phyloP scores from a whole-genome alignment of 371 early-diverging fungal species.

The Choanephora cucurbitarum region DNA sequence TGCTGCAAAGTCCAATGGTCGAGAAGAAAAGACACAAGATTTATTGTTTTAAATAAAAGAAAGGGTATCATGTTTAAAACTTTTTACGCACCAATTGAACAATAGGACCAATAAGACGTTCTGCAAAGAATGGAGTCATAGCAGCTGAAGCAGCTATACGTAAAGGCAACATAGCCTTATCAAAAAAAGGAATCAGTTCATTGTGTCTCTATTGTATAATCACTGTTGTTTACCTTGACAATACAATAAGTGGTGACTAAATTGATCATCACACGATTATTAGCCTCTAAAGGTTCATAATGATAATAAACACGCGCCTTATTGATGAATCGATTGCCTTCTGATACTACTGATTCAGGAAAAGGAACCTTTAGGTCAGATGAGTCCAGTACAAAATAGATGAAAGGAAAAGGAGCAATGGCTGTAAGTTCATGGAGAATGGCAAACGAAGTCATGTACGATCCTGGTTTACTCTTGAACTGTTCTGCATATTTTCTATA shows the following conservation, averaged over 20 bases:
- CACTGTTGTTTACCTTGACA: constrained; percentile 79
- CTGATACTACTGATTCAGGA: constrained; percentile 65
- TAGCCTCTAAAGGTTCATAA: constrained; percentile 41
- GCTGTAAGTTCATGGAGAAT: constrained; percentile 91
- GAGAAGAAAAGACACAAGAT: constrained; percentile 41
- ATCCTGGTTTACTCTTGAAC: constrained; percentile 75
- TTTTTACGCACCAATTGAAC: constrained; percentile 12
- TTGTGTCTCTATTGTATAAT: background rate
- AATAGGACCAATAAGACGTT: constrained; percentile 36
- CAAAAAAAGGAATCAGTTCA: background rate
- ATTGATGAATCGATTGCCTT: constrained; percentile 68
- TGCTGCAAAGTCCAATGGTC: constrained; percentile 29
- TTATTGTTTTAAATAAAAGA: constrained; percentile 36
- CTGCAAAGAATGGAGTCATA: constrained; percentile 75
- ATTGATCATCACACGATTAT: constrained; percentile 68
- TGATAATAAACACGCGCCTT: constrained; percentile 61
- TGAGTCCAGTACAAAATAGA: constrained; percentile 67
- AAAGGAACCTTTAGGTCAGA: constrained; percentile 63
- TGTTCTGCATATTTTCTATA: constrained; percentile 55
- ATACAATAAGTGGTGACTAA: constrained; percentile 81
- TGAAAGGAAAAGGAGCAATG: constrained; percentile 73
- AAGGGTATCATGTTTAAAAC: background rate
- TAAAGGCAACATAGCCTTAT: constrained; percentile 61
- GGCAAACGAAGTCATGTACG: constrained; percentile 80
- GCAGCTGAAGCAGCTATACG: constrained; percentile 65